Evolutionary conservation across 306 rosid species (phyloP), one percentile per base, ranked within the genome.

Genomic region (Astragalus membranaceus): DNA sequence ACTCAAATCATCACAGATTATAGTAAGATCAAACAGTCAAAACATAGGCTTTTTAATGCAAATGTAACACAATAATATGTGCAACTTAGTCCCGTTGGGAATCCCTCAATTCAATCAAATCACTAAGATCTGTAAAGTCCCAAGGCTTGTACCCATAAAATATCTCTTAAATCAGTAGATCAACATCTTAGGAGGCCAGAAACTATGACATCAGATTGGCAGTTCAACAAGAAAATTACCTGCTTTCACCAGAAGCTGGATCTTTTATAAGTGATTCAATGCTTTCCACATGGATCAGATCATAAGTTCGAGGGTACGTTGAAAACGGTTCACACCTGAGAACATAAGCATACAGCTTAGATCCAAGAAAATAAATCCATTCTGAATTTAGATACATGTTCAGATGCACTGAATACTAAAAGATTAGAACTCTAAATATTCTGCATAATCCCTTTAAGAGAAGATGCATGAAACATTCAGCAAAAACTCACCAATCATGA

Each of bases 321-420:
- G 98, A 94, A 85, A 94, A 94, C 16, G 98, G 96, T 79, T 94
- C 98, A 56, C 98, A 94, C 98, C 98, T 94, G 81, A 15, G 42
- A 74, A 39, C 64, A 77, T 71, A 78, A 81, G 44, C 59, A 77
- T 41, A 41, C 41, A 79, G 62, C 59, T 81, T 81, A 80, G 67
- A 50, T 33, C 83, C 61, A 67, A 75, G 49, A 50, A 35, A 72
- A 36, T 14, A 42, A 46, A 51, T 44, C 70, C 68, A 61, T 33
- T 42, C 75, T 1, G 46, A 60, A 62, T 29, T 42, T 16, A 44
- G 32, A 57, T 49, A 26, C 52, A 68, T 57, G 50, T 16, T 65
- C 26, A 69, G 4, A 47, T 58, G 47, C 12, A 33, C 49, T 36
- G 35, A 6, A 67, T 70, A 42, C 54, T 1, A 26, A 26, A 26